phyloP scores from a whole-genome alignment of 805 yeast genomes.

The Cyberlindnera petersonii region DNA sequence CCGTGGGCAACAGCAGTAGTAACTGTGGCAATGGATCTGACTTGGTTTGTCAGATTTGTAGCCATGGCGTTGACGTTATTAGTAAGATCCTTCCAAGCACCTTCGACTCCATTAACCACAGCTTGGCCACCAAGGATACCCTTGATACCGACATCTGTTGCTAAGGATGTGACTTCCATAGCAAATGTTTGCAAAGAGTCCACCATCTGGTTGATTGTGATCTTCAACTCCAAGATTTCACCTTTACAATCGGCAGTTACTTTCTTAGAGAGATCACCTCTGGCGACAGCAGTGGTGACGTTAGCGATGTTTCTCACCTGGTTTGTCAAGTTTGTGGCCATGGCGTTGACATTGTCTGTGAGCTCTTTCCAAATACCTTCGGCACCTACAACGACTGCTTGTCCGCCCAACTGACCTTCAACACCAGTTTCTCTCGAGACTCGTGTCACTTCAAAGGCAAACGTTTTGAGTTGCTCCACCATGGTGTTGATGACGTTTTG shows the following conservation, averaged over 20 bases:
- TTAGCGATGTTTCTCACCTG: slow-evolving; percentile 87
- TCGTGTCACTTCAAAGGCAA: slow-evolving; percentile 84
- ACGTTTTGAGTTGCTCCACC: slow-evolving; percentile 84
- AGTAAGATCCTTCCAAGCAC: slow-evolving; percentile 87
- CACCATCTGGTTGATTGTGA: slow-evolving; percentile 90
- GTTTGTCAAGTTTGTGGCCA: slow-evolving; percentile 83
- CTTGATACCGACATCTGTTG: slow-evolving; percentile 89
- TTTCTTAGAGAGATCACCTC: slow-evolving; percentile 81
- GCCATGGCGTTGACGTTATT: slow-evolving; percentile 94
- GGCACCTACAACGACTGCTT: slow-evolving; percentile 76
- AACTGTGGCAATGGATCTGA: slow-evolving; percentile 87
- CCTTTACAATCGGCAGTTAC: slow-evolving; percentile 91
- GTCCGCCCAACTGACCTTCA: slow-evolving; percentile 83
- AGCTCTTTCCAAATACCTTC: slow-evolving; percentile 88
- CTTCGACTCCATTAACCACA: slow-evolving; percentile 86
- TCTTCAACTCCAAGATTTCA: slow-evolving; percentile 78
- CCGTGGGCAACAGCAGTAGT: slow-evolving; percentile 95
- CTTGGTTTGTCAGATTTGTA: slow-evolving; percentile 84
- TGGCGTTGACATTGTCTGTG: slow-evolving; percentile 85
- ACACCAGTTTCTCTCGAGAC: slow-evolving; percentile 90
- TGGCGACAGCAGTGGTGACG: slow-evolving; percentile 83
- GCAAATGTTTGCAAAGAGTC: slow-evolving; percentile 86
- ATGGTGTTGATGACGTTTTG: slow-evolving; percentile 83
- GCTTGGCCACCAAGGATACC: slow-evolving; percentile 93
- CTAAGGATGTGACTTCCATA: slow-evolving; percentile 82